These are phyloP conservation scores for Cryphonectria radicalis DNA, from an alignment of 2,329 filamentous ascomycete species.

Conservation along the genomic window DNA sequence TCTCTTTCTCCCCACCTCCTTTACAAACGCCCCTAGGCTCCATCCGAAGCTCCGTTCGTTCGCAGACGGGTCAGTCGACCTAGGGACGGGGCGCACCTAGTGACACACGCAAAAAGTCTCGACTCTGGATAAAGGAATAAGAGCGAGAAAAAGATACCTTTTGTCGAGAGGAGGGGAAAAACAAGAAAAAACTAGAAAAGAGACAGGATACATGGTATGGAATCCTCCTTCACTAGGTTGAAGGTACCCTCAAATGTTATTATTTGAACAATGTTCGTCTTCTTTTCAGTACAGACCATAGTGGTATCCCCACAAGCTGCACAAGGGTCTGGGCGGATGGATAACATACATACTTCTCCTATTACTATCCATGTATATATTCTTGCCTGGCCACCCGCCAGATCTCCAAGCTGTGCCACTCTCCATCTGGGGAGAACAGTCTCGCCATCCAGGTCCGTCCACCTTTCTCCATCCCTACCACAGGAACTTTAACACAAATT, in stretches of 20 bases:
- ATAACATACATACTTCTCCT: not conserved
- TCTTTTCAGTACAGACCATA: too few species aligned
- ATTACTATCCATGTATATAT: not conserved
- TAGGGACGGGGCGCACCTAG: slow-evolving; percentile 7
- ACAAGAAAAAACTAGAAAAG: not conserved
- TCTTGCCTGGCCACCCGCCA: not conserved
- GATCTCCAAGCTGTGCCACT: not conserved
- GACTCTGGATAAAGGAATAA: too few species aligned
- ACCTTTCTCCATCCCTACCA: not conserved
- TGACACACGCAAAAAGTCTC: not conserved
- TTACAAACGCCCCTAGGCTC: slow-evolving; percentile 21
- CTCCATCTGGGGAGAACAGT: not conserved
- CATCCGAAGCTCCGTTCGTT: slow-evolving; percentile 16
- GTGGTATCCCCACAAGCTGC: not conserved
- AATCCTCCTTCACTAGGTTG: too few species aligned
- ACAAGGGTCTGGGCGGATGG: not conserved
- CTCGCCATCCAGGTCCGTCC: slow-evolving; percentile 5
- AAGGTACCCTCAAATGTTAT: too few species aligned
- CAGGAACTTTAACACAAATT: not conserved
- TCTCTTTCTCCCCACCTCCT: not conserved
- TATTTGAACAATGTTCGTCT: too few species aligned
- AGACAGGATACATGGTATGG: not conserved
- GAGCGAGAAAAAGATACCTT: too few species aligned
- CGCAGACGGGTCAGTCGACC: slow-evolving; percentile 9
- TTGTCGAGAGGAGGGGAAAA: too few species aligned